phyloP scores from a whole-genome alignment of 2,329 filamentous ascomycete genomes.

The Trichophyton mentagrophytes region DNA sequence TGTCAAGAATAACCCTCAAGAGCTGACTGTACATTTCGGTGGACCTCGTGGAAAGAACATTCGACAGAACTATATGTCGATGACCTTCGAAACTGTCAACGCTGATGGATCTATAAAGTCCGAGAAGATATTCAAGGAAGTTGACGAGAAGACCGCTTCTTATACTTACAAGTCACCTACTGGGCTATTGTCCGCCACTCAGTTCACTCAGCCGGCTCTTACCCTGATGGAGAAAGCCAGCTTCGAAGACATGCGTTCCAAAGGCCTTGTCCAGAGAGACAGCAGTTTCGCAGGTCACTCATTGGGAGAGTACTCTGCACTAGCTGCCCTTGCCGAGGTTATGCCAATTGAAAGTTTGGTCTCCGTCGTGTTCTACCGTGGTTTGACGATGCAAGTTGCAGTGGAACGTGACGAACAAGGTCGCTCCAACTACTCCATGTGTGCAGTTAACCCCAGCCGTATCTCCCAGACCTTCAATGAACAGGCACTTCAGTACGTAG shows the following conservation, averaged over 20 bases:
- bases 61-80: conserved; percentile 97
- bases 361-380: conserved; percentile 97
- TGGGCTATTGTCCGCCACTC: conserved; percentile 86
- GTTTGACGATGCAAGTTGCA: conserved; percentile 96
- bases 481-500: conserved; percentile 89
- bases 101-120: conserved; percentile 89
- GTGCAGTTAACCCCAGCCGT: conserved; percentile 93
- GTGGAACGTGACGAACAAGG: conserved; percentile 89
- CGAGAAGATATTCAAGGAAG: conserved; percentile 98
- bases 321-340: conserved; percentile 90
- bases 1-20: conserved; percentile 98
- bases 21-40: conserved; percentile 96
- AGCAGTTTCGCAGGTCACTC: conserved; percentile 98
- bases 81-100: conserved; percentile 98
- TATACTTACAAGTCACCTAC: conserved; percentile 97
- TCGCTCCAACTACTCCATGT: conserved; percentile 98
- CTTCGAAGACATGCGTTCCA: conserved; percentile 97
- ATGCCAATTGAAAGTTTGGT: conserved; percentile 99
- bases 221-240: conserved; percentile 99
- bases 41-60: conserved; percentile 94
- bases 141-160: conserved; percentile 79
- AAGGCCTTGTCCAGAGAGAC: conserved; percentile 88
- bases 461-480: conserved; percentile 99
- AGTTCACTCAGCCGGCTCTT: conserved; percentile 94
- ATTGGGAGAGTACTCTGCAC: conserved; percentile 91